Percentiles rank a stretch among this genome's conserved stretches.
Evolutionary conservation across 805 yeast species (phyloP).

Genomic region (Pichia occidentalis): DNA sequence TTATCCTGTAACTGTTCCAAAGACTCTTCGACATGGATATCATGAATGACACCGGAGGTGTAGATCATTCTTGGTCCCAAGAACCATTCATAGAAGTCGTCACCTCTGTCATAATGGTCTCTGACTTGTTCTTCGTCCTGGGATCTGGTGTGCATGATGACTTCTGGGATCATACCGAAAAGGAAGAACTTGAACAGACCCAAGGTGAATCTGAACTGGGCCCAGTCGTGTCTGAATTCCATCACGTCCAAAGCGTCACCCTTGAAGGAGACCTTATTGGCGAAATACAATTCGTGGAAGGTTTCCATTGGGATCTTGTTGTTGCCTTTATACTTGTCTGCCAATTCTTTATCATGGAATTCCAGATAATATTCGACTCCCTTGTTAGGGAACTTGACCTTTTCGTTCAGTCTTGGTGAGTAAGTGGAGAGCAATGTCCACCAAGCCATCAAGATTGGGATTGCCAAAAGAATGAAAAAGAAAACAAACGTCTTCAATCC

Average conservation of each 20-base stretch:
- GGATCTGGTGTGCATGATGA: constrained; percentile 82
- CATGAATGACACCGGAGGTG: constrained; percentile 79
- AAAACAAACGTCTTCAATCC: constrained; percentile 64
- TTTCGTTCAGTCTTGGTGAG: constrained; percentile 77
- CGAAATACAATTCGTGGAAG: constrained; percentile 83
- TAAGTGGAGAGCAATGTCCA: constrained; percentile 75
- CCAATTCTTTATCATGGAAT: constrained; percentile 68
- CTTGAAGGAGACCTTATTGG: constrained; percentile 75
- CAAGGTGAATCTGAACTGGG: constrained; percentile 69
- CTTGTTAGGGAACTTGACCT: constrained; percentile 64
- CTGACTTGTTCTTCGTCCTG: constrained; percentile 96
- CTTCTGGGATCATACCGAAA: constrained; percentile 88
- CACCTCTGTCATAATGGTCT: constrained; percentile 94
- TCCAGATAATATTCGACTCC: constrained; percentile 77
- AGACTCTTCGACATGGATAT: constrained; percentile 63
- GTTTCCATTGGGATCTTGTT: constrained; percentile 87
- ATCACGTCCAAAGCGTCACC: constrained; percentile 80
- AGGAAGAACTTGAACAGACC: constrained; percentile 73
- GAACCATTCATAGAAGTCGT: constrained; percentile 91
- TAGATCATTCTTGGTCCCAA: constrained; percentile 92
- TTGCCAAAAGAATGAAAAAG: constrained; percentile 43
- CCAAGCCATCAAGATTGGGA: constrained; percentile 74
- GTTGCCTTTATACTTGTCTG: constrained; percentile 61
- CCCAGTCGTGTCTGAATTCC: constrained; percentile 92
- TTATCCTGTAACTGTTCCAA: constrained; percentile 82